phyloP scores from a whole-genome alignment of 345 rosid species.

The Ceriops zippeliana region DNA sequence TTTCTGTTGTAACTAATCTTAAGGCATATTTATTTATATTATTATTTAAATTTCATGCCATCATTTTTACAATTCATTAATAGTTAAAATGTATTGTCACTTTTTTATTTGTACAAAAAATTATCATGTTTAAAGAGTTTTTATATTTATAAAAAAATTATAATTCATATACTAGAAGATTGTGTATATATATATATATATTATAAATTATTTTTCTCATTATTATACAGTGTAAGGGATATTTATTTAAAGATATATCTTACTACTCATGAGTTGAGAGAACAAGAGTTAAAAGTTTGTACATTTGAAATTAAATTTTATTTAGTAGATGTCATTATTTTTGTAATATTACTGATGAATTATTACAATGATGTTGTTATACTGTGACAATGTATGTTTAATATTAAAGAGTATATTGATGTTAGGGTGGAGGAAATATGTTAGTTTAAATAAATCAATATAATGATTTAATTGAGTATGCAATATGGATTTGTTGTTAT shows the following conservation, averaged over 20 bases:
- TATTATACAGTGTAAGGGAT: conserved; percentile 51
- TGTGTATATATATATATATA: conserved; percentile 81
- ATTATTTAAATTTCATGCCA: conserved; percentile 1
- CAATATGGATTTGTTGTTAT: too few relatives aligned
- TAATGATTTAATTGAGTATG: too few relatives aligned
- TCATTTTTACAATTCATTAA: conserved; percentile 81
- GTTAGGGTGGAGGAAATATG: conserved; percentile 28
- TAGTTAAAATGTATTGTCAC: conserved; percentile 83
- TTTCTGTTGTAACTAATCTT: conserved; percentile 36
- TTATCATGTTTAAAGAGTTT: conserved; percentile 59
- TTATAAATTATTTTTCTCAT: conserved; percentile 59
- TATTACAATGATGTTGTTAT: conserved; percentile 59
- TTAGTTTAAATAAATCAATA: too few relatives aligned
- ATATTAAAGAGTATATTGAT: conserved; percentile 36
- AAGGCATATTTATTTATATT: conserved; percentile 48
- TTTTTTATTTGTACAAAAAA: conserved; percentile 78
- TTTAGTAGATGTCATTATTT: conserved; percentile 52
- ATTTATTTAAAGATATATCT: conserved; percentile 63
- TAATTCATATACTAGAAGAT: conserved; percentile 50
- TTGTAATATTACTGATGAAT: conserved; percentile 46
- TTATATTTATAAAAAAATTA: conserved; percentile 46
- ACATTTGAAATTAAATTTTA: conserved; percentile 63
- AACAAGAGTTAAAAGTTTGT: conserved; percentile 60
- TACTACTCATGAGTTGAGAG: conserved; percentile 61
- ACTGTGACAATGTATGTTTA: conserved; percentile 51